Evolutionary conservation across 2,329 filamentous ascomycete genomes (phyloP).

Genomic region (Aspergillus quadricinctus): DNA sequence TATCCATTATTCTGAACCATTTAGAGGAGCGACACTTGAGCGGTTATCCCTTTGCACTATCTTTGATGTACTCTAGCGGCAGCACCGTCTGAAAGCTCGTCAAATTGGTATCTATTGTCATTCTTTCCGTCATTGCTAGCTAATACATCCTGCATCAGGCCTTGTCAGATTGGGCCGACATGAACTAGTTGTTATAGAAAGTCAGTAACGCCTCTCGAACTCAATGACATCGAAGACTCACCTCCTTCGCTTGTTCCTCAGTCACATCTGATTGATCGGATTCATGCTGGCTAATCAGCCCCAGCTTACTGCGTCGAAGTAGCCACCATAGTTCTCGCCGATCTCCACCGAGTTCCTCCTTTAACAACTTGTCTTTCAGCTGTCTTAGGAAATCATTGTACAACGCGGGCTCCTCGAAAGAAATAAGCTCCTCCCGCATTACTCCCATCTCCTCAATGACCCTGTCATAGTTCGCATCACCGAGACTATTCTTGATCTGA

Average conservation of each 20-base stretch:
- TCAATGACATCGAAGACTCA: constrained; percentile 14
- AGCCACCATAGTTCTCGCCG: constrained; percentile 78
- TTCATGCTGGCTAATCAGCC: constrained; percentile 64
- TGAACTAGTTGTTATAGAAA: background rate
- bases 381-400: constrained; percentile 71
- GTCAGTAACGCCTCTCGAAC: background rate
- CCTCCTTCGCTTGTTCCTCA: constrained; percentile 65
- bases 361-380: constrained; percentile 68
- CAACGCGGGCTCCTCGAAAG: constrained; percentile 67
- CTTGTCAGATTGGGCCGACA: background rate
- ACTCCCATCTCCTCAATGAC: constrained; percentile 72
- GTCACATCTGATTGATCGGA: constrained; percentile 63
- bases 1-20: background rate
- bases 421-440: constrained; percentile 71
- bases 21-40: background rate
- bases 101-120: background rate
- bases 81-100: background rate
- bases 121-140: background rate
- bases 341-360: constrained; percentile 69
- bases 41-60: background rate
- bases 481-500: constrained; percentile 68
- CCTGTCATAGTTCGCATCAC: constrained; percentile 67
- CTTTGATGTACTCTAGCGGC: background rate
- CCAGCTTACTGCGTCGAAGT: constrained; percentile 62
- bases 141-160: background rate